Percentiles rank a stretch among this genome's conserved stretches.
These are phyloP conservation scores for Nothophaeocryptopus gaeumannii DNA, from an alignment of 2,329 filamentous ascomycete species.

Conservation along the genomic window DNA sequence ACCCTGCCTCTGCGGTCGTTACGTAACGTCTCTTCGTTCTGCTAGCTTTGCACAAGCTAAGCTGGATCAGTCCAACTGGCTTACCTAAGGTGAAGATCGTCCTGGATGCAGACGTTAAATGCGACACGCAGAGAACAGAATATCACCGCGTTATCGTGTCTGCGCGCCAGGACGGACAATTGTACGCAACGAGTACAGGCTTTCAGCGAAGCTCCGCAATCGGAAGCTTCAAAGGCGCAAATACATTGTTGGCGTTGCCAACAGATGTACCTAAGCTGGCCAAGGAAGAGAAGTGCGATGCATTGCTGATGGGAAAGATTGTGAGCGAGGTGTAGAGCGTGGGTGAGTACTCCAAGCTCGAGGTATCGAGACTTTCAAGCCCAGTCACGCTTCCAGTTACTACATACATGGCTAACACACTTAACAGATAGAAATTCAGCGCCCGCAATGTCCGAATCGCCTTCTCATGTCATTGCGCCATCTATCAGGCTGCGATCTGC, in stretches of 20 bases:
- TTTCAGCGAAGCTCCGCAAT: slow-evolving; percentile 86
- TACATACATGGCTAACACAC: too few relatives aligned
- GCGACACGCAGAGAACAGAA: slow-evolving; percentile 73
- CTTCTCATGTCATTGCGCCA: too few relatives aligned
- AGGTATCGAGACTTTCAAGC: too few relatives aligned
- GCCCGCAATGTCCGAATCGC: too few relatives aligned
- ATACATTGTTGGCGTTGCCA: slow-evolving; percentile 77
- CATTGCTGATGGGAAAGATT: slow-evolving; percentile 68
- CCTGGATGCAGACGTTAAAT: slow-evolving; percentile 67
- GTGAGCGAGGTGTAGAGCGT: slow-evolving; percentile 33
- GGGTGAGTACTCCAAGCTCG: too few relatives aligned
- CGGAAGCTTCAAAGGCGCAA: slow-evolving; percentile 82
- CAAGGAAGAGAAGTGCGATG: slow-evolving; percentile 70
- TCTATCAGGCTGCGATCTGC: too few relatives aligned
- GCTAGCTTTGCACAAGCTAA: slow-evolving; percentile 73
- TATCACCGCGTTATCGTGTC: slow-evolving; percentile 80
- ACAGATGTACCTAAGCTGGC: slow-evolving; percentile 59
- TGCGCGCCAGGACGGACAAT: slow-evolving; percentile 59
- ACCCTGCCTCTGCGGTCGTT: slow-evolving; percentile 88
- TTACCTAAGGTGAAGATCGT: slow-evolving; percentile 69
- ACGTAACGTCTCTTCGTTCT: slow-evolving; percentile 93
- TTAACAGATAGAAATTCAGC: too few relatives aligned
- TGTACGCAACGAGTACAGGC: slow-evolving; percentile 79
- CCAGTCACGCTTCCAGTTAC: too few relatives aligned
- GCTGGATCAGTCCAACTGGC: slow-evolving; percentile 65